phyloP scores from a whole-genome alignment of 164 flowering plant genomes.

The Vitis rotundifolia region DNA sequence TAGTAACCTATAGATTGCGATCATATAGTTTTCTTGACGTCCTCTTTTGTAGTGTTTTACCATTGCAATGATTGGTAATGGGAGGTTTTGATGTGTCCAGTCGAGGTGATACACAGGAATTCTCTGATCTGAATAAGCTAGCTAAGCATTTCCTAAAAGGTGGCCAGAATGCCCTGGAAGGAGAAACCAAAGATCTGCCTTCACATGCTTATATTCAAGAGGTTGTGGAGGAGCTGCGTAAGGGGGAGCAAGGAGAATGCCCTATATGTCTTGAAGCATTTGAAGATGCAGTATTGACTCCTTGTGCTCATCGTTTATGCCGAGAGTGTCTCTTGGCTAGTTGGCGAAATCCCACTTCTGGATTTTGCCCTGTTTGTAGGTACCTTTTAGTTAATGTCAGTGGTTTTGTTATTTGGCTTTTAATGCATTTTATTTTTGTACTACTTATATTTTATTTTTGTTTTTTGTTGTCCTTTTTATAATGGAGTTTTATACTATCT shows the following conservation, averaged over 20 bases:
- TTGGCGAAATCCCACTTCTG: conserved; percentile 78
- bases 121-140: conserved; percentile 84
- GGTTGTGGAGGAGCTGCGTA: conserved; percentile 88
- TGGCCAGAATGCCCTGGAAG: conserved; percentile 35
- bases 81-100: conserved; percentile 42
- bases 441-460: background rate
- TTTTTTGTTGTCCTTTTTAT: conserved; percentile 4
- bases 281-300: conserved; percentile 98
- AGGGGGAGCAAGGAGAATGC: conserved; percentile 91
- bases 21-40: background rate
- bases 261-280: conserved; percentile 98
- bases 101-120: conserved; percentile 96
- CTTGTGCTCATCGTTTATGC: conserved; percentile 95
- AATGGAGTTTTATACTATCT: background rate
- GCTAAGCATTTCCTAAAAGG: conserved; percentile 87
- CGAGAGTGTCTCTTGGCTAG: conserved; percentile 94
- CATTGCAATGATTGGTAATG: conserved; percentile 4
- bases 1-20: background rate
- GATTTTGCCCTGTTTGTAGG: conserved; percentile 98
- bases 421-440: background rate
- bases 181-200: conserved; percentile 54
- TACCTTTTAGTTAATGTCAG: conserved; percentile 26
- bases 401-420: background rate
- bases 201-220: conserved; percentile 87
- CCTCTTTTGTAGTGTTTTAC: background rate